Conservation (phyloP, 306 rosid genomes). For the Comarum palustre region DNA sequence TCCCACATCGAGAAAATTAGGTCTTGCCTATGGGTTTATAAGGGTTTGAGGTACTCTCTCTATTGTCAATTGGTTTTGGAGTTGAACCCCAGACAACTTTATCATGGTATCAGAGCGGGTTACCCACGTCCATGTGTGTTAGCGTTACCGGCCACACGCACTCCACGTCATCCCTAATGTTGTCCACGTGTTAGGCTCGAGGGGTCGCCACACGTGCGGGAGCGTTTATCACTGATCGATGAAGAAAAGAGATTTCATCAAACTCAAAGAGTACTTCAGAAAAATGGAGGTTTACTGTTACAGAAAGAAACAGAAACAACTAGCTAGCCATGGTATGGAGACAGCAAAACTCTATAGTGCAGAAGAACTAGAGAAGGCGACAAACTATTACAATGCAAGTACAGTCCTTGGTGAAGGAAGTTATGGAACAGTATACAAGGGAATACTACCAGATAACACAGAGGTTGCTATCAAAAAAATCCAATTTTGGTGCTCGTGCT, state of each 20-base stretch:
- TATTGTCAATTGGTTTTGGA: no score
- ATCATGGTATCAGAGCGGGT: no score
- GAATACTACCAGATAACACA: constrained; percentile 1
- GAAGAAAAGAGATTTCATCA: constrained; percentile 3
- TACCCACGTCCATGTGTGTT: no score
- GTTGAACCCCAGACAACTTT: no score
- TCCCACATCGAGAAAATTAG: no score
- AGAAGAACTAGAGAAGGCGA: constrained; percentile 18
- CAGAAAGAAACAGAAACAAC: neutral
- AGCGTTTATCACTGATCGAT: no score
- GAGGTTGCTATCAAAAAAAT: neutral
- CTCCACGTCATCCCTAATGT: no score
- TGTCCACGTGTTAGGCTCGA: no score
- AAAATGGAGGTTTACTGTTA: neutral
- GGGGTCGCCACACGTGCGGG: no score
- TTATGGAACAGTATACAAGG: constrained; percentile 17
- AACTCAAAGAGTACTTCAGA: neutral
- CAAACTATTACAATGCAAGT: constrained; percentile 11
- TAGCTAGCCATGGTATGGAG: neutral
- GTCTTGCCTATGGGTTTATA: no score
- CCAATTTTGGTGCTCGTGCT: neutral
- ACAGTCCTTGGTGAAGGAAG: constrained; percentile 11
- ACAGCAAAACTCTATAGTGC: neutral
- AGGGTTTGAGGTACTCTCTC: no score
- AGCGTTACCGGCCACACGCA: no score